These are phyloP conservation scores for Yamadazyma trypodendri DNA, from an alignment of 1,139 yeast species.

Conservation along the genomic window DNA sequence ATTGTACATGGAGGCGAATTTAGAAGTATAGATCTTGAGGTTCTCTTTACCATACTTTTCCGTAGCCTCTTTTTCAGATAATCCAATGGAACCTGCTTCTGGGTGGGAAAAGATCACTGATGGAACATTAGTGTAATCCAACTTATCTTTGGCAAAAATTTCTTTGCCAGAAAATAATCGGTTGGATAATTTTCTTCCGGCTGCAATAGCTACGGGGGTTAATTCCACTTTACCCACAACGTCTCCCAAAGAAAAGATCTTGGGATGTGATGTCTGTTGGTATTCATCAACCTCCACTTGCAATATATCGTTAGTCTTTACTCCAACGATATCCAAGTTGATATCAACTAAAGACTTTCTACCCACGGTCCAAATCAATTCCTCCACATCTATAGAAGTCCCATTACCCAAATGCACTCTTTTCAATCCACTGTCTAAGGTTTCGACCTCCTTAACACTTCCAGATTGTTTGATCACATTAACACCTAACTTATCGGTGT, in stretches of 20 bases:
- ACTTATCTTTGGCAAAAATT: constrained; percentile 62
- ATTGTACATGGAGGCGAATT: constrained; percentile 89
- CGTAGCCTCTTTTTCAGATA: constrained; percentile 74
- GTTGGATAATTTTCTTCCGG: constrained; percentile 91
- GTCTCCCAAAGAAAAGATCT: constrained; percentile 88
- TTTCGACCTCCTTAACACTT: constrained; percentile 60
- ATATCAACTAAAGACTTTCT: constrained; percentile 74
- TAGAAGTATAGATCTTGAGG: constrained; percentile 77
- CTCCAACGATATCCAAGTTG: constrained; percentile 74
- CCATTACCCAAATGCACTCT: constrained; percentile 59
- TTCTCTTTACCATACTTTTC: constrained; percentile 77
- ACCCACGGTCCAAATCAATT: constrained; percentile 90
- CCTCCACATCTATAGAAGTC: constrained; percentile 65
- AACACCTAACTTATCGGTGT: constrained; percentile 73
- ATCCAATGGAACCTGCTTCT: constrained; percentile 92
- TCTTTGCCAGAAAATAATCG: constrained; percentile 81
- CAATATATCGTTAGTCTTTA: constrained; percentile 54
- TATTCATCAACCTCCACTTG: constrained; percentile 80
- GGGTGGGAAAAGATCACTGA: constrained; percentile 95
- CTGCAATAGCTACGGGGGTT: constrained; percentile 98
- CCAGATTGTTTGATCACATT: constrained; percentile 68
- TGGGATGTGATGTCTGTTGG: constrained; percentile 74
- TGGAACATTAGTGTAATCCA: constrained; percentile 84
- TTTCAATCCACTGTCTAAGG: constrained; percentile 58
- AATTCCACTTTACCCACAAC: constrained; percentile 88